Base-by-base conservation (phyloP, 164 flowering plant genomes). In the Akebia trifoliata region DNA sequence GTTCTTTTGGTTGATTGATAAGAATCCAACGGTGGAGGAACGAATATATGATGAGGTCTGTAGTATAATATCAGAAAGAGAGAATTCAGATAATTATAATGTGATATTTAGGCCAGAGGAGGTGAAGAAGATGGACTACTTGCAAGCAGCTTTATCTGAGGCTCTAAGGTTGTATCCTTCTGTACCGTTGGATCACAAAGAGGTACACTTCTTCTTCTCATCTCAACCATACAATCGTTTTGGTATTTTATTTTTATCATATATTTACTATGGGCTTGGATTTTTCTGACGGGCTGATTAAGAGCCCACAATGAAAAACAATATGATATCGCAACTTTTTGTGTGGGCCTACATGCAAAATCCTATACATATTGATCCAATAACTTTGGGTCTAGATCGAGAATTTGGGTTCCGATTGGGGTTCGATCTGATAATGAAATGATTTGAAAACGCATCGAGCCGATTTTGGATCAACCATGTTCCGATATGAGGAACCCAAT, bases 101-200 rank as follows among this genome's bases (percentile, higher is more conserved):
- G 15, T 83, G 55, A 63, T 82, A 1, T 85, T 87, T 21, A 72
- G 35, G 61, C 79, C 94, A 2, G 95, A 90, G 69, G 96, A 90
- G 64, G 80, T 90, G 50, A 90, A 87, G 74, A 93, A 72, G 74
- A 85, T 93, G 97, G 97, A 87, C 2, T 93, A 86, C 67, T 51
- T 93, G 57, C 97, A 93, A 8, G 99, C 99, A 21, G 92, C 99
- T 1, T 39, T 93, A 2, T 85, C 94, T 0, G 98, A 93, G 64
- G 80, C 98, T 64, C 73, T 93, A 2, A 77, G 98, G 65, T 53
- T 93, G 52, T 87, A 93, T 61, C 98, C 98, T 49, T 85, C 98
- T 0, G 94, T 93, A 2, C 98, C 98, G 0, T 76, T 87, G 10
- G 97, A 90, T 71, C 95, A 85, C 74, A 93, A 93, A 54, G 95